Percentiles rank a stretch among this genome's conserved stretches.
These are phyloP conservation scores for Alliaria petiolata DNA, from an alignment of 345 rosid genomes.

Conservation along the genomic window DNA sequence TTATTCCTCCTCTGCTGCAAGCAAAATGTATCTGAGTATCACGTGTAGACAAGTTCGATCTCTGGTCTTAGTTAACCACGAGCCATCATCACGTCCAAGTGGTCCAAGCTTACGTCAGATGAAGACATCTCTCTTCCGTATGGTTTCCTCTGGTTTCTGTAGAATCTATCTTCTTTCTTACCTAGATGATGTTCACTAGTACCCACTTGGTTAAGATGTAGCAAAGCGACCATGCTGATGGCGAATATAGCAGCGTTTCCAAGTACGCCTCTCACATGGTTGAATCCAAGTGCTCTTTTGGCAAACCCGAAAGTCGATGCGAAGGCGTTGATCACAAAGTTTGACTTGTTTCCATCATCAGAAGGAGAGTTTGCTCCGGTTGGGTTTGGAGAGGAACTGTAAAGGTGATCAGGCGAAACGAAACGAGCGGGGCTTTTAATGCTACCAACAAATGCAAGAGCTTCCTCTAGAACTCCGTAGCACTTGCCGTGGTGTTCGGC, in stretches of 20 bases:
- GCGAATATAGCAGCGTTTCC: constrained; percentile 83
- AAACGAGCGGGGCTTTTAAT: constrained; percentile 46
- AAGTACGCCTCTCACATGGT: constrained; percentile 59
- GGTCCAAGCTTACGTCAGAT: constrained; percentile 36
- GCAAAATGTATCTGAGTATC: background rate
- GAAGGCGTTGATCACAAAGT: constrained; percentile 41
- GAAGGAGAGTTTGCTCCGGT: constrained; percentile 31
- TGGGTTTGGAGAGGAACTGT: constrained; percentile 34
- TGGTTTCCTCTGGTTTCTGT: constrained; percentile 35
- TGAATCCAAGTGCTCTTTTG: constrained; percentile 52
- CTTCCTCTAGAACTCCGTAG: constrained; percentile 86
- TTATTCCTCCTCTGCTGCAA: background rate
- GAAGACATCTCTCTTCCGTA: constrained; percentile 38
- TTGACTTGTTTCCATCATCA: constrained; percentile 31
- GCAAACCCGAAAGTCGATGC: constrained; percentile 57
- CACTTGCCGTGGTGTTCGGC: constrained; percentile 81
- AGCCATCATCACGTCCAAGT: constrained; percentile 71
- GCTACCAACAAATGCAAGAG: constrained; percentile 75
- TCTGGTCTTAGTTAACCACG: constrained; percentile 57
- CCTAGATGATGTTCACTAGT: constrained; percentile 33
- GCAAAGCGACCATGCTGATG: constrained; percentile 67
- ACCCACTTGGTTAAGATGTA: constrained; percentile 61
- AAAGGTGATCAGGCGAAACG: constrained; percentile 60
- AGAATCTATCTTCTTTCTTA: constrained; percentile 38
- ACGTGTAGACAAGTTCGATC: constrained; percentile 13